phyloP scores from a whole-genome alignment of 2,329 filamentous ascomycete genomes.

The Verticillium klebahnii region DNA sequence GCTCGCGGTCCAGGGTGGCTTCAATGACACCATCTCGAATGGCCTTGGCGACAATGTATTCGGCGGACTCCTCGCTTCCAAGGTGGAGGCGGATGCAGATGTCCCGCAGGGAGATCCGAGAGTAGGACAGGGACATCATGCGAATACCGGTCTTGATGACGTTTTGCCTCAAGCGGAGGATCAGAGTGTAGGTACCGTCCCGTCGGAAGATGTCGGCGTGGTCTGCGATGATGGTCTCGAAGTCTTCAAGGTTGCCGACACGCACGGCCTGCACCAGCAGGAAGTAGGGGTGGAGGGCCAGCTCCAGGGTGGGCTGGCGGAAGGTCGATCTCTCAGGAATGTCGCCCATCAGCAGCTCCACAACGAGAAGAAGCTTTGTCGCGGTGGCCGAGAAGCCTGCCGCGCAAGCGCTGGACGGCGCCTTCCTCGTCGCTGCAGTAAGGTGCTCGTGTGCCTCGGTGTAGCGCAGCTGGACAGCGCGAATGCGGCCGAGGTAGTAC shows the following conservation, averaged over 20 bases:
- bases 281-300: conserved; percentile 87
- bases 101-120: conserved; percentile 91
- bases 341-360: conserved; percentile 96
- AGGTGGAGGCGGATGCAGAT: conserved; percentile 94
- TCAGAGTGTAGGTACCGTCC: conserved; percentile 92
- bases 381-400: conserved; percentile 94
- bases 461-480: conserved; percentile 93
- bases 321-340: conserved; percentile 95
- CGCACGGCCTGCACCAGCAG: conserved; percentile 91
- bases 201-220: conserved; percentile 83
- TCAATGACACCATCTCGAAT: conserved; percentile 97
- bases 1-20: conserved; percentile 88
- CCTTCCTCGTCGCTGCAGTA: conserved; percentile 89
- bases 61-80: conserved; percentile 92
- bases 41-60: conserved; percentile 98
- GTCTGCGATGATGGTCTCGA: conserved; percentile 78
- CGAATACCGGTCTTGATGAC: conserved; percentile 99
- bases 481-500: conserved; percentile 95
- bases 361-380: conserved; percentile 92
- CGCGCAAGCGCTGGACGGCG: conserved; percentile 82
- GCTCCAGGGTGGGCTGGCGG: conserved; percentile 82
- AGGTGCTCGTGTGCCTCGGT: conserved; percentile 95
- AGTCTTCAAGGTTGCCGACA: conserved; percentile 92
- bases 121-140: conserved; percentile 98
- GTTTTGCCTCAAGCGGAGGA: conserved; percentile 91